A percentile compares a stretch with the other conserved stretches of the same genome.
Evolutionary conservation across 306 rosid genomes (phyloP).

Genomic region (Rubus idaeus): DNA sequence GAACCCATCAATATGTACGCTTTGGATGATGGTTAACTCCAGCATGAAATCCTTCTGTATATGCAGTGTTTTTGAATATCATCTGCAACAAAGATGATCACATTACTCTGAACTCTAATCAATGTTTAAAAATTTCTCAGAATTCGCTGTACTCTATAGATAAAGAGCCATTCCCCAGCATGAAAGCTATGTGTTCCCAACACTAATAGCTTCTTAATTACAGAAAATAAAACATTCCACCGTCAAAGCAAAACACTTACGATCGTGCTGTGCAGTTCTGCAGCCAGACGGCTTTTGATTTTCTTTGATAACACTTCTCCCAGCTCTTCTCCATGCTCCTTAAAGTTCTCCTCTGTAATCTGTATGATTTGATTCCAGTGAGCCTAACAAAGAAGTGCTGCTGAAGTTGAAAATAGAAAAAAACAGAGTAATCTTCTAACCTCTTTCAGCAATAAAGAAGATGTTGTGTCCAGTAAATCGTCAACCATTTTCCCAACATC

Average conservation of each 20-base stretch:
- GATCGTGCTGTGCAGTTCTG: slow-evolving; percentile 71
- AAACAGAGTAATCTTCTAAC: slow-evolving; percentile 33
- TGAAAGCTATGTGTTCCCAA: neutral
- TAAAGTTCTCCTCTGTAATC: slow-evolving; percentile 61
- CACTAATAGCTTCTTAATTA: too few relatives aligned
- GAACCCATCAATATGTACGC: slow-evolving; percentile 17
- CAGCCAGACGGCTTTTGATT: slow-evolving; percentile 50
- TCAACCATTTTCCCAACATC: slow-evolving; percentile 74
- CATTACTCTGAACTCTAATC: neutral
- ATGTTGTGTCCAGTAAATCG: slow-evolving; percentile 71
- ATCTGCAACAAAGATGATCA: slow-evolving; percentile 41
- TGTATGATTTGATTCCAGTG: slow-evolving; percentile 35
- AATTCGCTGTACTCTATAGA: neutral
- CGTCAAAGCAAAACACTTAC: slow-evolving; percentile 51
- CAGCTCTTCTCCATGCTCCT: slow-evolving; percentile 61
- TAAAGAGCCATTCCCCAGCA: neutral
- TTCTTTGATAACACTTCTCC: slow-evolving; percentile 57
- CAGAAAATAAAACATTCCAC: neutral
- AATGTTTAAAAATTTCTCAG: neutral
- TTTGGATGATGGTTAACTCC: slow-evolving; percentile 53
- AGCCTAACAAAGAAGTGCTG: slow-evolving; percentile 7
- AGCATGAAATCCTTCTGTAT: slow-evolving; percentile 89
- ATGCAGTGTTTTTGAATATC: slow-evolving; percentile 75
- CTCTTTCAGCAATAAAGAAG: slow-evolving; percentile 68
- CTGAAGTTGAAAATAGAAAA: slow-evolving; percentile 10